Conservation (phyloP, 2,329 filamentous ascomycete species). For the Metarhizium humberi region DNA sequence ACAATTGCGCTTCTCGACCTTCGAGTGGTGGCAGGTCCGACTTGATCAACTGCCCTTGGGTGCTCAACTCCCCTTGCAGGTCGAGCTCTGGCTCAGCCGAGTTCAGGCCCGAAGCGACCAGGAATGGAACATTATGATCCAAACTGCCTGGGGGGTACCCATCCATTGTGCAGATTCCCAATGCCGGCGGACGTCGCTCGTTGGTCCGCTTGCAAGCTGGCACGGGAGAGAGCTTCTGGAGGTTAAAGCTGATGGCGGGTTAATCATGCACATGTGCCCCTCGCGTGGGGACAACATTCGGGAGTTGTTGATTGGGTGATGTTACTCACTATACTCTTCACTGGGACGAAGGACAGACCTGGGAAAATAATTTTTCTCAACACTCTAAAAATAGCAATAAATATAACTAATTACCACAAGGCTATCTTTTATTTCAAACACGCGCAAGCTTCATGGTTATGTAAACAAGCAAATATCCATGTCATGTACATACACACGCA, state of each 20-base stretch:
- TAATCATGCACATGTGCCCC: not conserved
- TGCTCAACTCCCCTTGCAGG: constrained; percentile 42
- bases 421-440: too few species aligned
- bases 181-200: constrained; percentile 8
- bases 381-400: too few species aligned
- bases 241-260: constrained; percentile 11
- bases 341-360: not conserved
- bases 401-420: too few species aligned
- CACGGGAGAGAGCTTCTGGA: constrained; percentile 6
- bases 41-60: constrained; percentile 51
- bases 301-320: not conserved
- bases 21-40: constrained; percentile 63
- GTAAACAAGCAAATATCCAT: too few species aligned
- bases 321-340: not conserved
- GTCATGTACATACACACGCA: too few species aligned
- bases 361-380: not conserved
- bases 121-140: constrained; percentile 75
- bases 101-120: constrained; percentile 71
- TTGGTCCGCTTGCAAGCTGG: constrained; percentile 1
- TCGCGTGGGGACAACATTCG: not conserved
- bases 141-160: constrained; percentile 72
- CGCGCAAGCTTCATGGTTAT: too few species aligned
- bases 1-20: constrained; percentile 51
- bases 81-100: constrained; percentile 29
- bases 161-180: constrained; percentile 49